A percentile compares a stretch with the other conserved stretches of the same genome.
Evolutionary conservation across 805 yeast species (phyloP).

Genomic region (Pichia phayaonensis): DNA sequence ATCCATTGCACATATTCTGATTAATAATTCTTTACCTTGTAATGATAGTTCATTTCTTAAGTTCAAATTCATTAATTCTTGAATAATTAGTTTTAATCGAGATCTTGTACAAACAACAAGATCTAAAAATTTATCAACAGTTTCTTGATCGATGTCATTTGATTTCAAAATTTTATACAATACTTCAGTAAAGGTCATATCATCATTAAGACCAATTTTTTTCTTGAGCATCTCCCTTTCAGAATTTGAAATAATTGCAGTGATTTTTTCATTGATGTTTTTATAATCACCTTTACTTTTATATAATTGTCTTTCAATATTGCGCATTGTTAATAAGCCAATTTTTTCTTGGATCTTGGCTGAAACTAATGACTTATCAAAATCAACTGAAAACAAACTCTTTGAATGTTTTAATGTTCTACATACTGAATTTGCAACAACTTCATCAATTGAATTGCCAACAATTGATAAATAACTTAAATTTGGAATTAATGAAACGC

Average conservation of each 20-base stretch:
- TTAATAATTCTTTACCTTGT: conserved; percentile 69
- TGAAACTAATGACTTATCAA: conserved; percentile 57
- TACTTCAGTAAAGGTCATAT: conserved; percentile 17
- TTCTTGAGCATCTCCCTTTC: conserved; percentile 4
- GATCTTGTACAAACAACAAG: conserved; percentile 34
- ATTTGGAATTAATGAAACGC: conserved; percentile 58
- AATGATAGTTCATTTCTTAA: conserved; percentile 45
- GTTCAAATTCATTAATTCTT: conserved; percentile 52
- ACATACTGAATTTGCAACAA: conserved; percentile 58
- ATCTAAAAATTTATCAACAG: conserved; percentile 26
- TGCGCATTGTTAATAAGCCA: conserved; percentile 74
- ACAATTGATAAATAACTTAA: conserved; percentile 62
- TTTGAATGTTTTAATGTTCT: conserved; percentile 61
- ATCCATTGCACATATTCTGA: conserved; percentile 62
- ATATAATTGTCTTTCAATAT: conserved; percentile 54
- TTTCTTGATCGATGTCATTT: conserved; percentile 12
- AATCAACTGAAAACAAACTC: conserved; percentile 59
- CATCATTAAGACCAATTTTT: conserved; percentile 7
- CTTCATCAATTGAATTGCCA: conserved; percentile 55
- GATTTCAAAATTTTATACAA: conserved; percentile 18
- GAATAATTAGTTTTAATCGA: conserved; percentile 42
- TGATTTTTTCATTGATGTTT: conserved; percentile 6
- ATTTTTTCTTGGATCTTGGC: conserved; percentile 59
- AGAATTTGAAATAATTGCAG: conserved; percentile 12
- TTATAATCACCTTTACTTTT: conserved; percentile 3